Evolutionary conservation across 306 rosid genomes (phyloP), one percentile per base, ranked within the genome.

Genomic region (Geum urbanum): DNA sequence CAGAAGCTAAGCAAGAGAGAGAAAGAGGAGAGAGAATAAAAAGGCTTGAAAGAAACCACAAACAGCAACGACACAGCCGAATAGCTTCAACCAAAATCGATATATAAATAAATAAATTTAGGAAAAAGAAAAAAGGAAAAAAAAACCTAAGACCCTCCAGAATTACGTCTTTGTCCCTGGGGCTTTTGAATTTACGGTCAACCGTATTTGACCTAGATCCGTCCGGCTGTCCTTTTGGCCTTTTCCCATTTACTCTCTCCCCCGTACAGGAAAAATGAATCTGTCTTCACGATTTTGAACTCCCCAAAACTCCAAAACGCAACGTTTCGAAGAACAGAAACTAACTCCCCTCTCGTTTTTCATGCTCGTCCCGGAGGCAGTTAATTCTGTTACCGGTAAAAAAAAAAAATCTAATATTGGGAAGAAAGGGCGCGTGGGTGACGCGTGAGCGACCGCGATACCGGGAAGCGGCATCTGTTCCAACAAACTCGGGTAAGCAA

Each of bases 191-290:
- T 72, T 46, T 50, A 8, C 79, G 67, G 87, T 89, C 96, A 84
- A 82, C 80, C 63, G 8, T 58, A 58, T 86, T 85, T 89, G 96
- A 89, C 96, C 79, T 50, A 74, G 84, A 89, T 89, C 85, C 86
- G 65, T 63, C 55, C 53, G 47, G 6, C 55, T 70, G 74, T 70
- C 66, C 39, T 50, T 69, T 74, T 66, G 43, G 20, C 56, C 44
- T 49, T 55, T 72, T 40, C 62, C 66, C 52, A 10, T 40, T 77
- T 47, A 19, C 37, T 45, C 63, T 57, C 63, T 57, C 63, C n/a
- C 74, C 1, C 80, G 57, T 72, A 53, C 79, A 53, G 74, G n/a
- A 61, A 80, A 80, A 78, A 74, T 16, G 6, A 82, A 72, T 76
- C 53, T 70, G 56, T 73, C 81, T 76, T 61, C 84, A 79, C 87